Conservation (phyloP, 2,329 filamentous ascomycete species). For the Xylariaceae sp. region DNA sequence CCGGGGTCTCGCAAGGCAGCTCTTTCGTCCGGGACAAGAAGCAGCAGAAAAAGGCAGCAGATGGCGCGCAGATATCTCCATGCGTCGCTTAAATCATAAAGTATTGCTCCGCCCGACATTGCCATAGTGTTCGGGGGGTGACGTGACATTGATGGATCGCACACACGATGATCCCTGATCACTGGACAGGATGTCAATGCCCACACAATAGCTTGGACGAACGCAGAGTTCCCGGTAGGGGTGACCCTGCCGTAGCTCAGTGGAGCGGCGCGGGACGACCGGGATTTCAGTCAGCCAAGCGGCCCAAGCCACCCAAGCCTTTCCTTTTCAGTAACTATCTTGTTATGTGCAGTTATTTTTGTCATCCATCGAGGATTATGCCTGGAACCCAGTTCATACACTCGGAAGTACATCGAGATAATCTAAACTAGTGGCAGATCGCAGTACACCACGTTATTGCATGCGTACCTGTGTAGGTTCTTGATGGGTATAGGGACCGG, state of each 20-base stretch:
- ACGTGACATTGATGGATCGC: constrained; percentile 27
- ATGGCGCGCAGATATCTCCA: constrained; percentile 21
- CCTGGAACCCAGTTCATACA: not conserved
- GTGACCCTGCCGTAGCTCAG: constrained; percentile 18
- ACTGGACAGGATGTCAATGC: constrained; percentile 14
- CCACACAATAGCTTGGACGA: constrained; percentile 11
- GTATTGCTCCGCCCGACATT: constrained; percentile 24
- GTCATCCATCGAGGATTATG: constrained; percentile 4
- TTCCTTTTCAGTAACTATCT: constrained; percentile 5
- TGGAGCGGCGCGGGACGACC: constrained; percentile 19
- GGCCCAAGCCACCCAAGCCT: constrained; percentile 8
- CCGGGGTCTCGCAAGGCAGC: constrained; percentile 30
- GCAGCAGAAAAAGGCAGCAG: constrained; percentile 9
- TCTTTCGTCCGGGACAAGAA: constrained; percentile 15
- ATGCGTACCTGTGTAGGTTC: too few species aligned
- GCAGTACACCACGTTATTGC: not conserved
- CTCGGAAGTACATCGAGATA: not conserved
- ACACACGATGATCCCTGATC: constrained; percentile 3
- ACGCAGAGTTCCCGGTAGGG: constrained; percentile 16
- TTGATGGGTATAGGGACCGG: too few species aligned
- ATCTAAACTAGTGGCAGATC: not conserved
- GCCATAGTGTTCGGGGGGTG: constrained; percentile 8
- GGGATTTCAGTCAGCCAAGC: constrained; percentile 19
- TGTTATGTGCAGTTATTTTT: constrained; percentile 18
- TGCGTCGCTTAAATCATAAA: constrained; percentile 18